These are phyloP conservation scores for Dysphania ambrosioides DNA, from an alignment of 148 eudicot genomes.

Conservation along the genomic window DNA sequence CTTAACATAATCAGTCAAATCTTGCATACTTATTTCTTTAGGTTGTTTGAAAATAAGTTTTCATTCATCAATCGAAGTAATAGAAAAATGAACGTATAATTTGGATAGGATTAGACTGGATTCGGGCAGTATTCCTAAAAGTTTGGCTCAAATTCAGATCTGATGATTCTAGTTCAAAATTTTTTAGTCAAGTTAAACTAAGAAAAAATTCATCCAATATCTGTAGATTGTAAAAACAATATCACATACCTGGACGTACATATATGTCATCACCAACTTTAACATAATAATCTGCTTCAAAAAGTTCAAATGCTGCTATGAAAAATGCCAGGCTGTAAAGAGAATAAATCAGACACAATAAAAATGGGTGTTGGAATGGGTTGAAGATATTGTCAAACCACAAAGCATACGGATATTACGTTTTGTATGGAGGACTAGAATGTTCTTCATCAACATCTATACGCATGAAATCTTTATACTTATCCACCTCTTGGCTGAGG, in stretches of 20 bases:
- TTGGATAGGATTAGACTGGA: too few relatives aligned
- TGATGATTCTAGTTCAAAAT: background rate
- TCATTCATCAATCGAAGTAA: too few relatives aligned
- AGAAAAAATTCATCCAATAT: too few relatives aligned
- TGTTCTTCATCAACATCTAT: conserved; percentile 56
- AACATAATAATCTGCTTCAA: conserved; percentile 67
- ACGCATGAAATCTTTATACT: conserved; percentile 60
- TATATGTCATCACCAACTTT: conserved; percentile 75
- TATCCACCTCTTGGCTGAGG: conserved; percentile 49
- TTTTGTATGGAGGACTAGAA: conserved; percentile 53
- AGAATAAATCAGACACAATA: background rate
- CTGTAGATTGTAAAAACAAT: background rate
- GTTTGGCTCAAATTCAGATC: background rate
- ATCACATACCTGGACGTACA: conserved; percentile 56
- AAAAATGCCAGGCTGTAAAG: conserved; percentile 67
- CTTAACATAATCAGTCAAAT: too few relatives aligned
- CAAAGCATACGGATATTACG: conserved; percentile 32
- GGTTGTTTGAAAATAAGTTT: too few relatives aligned
- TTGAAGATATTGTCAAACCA: background rate
- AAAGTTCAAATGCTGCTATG: conserved; percentile 63
- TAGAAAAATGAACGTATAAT: too few relatives aligned
- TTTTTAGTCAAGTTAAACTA: background rate
- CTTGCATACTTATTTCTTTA: too few relatives aligned
- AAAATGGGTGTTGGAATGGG: background rate
- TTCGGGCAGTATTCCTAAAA: too few relatives aligned